Evolutionary conservation across 345 rosid genomes (phyloP).

Genomic region (Acer saccharum): DNA sequence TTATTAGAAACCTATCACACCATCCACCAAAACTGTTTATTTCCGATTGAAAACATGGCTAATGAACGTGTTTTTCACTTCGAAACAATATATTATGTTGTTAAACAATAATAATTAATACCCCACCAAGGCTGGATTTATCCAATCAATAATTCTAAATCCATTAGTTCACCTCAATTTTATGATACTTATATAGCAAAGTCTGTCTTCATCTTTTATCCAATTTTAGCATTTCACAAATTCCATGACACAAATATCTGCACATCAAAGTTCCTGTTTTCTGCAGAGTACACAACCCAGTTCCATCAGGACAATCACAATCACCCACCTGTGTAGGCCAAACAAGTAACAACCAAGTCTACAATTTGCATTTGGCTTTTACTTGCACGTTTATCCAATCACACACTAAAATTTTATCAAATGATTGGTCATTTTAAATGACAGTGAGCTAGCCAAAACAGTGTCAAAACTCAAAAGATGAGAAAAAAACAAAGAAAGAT

Average conservation of each 20-base stretch:
- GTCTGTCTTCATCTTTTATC: neutral
- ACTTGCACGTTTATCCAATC: constrained; percentile 13
- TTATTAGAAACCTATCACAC: too few relatives aligned
- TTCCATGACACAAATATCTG: neutral
- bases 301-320: neutral
- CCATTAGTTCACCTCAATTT: neutral
- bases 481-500: neutral
- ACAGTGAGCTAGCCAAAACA: neutral
- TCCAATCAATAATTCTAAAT: neutral
- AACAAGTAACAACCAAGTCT: neutral
- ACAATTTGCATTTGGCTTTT: neutral
- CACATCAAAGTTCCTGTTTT: neutral
- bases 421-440: neutral
- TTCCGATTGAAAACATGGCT: too few relatives aligned
- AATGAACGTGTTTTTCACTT: too few relatives aligned
- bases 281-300: neutral
- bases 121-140: neutral
- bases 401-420: neutral
- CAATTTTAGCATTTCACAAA: neutral
- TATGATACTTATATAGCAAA: neutral
- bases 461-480: neutral
- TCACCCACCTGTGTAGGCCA: constrained; percentile 11
- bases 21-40: too few relatives aligned
- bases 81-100: too few relatives aligned
- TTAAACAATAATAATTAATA: too few relatives aligned